These are phyloP conservation scores for Trematosphaeria pertusa DNA, from an alignment of 2,329 filamentous ascomycete species.

Conservation along the genomic window DNA sequence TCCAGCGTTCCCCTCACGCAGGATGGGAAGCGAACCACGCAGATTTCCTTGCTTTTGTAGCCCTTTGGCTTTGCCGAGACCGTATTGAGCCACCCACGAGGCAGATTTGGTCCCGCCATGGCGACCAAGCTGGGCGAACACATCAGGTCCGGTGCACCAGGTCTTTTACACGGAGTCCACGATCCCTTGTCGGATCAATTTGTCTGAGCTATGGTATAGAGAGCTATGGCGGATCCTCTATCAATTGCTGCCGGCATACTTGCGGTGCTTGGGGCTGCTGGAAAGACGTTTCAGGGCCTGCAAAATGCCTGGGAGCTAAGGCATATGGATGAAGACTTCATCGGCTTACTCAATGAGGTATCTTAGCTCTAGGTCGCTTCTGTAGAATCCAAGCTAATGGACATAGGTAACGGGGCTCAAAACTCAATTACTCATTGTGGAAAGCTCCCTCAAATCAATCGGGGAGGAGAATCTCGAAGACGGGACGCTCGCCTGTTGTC, in stretches of 20 bases:
- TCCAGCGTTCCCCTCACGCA: too few species aligned
- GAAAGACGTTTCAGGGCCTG: constrained; percentile 4
- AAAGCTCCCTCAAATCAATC: not conserved
- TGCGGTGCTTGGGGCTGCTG: not conserved
- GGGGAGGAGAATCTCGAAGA: not conserved
- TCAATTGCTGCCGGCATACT: constrained; percentile 4
- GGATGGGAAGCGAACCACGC: too few species aligned
- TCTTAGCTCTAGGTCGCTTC: not conserved
- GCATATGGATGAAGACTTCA: constrained; percentile 2
- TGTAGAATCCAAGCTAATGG: not conserved
- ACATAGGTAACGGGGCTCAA: not conserved
- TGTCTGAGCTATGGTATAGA: too few species aligned
- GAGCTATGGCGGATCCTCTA: constrained; percentile 46
- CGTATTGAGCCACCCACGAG: too few species aligned
- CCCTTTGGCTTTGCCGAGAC: too few species aligned
- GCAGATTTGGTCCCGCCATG: too few species aligned
- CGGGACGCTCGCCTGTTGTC: not conserved
- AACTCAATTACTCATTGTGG: not conserved
- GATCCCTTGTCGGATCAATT: too few species aligned
- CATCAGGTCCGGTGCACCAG: too few species aligned
- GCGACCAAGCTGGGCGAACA: too few species aligned
- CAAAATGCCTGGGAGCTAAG: constrained; percentile 4
- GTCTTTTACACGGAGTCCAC: too few species aligned
- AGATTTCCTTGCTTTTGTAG: too few species aligned
- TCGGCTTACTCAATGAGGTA: not conserved